These are phyloP conservation scores for Phaseolus coccineus DNA, from an alignment of 331 rosid species.

Conservation along the genomic window DNA sequence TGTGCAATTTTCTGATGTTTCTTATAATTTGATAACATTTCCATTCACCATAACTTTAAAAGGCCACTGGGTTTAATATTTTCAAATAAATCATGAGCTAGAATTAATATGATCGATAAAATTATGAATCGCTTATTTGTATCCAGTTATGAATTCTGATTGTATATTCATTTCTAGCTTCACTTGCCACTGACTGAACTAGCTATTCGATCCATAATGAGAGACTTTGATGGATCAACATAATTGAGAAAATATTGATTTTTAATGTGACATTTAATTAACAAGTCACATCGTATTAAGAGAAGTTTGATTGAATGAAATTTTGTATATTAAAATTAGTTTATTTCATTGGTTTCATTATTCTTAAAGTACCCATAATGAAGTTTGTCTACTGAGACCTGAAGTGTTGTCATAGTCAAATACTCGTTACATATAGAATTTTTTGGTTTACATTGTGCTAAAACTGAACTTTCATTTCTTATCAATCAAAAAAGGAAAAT, in stretches of 20 bases:
- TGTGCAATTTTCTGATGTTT: background rate
- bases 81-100: background rate
- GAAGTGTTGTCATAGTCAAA: background rate
- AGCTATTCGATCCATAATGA: background rate
- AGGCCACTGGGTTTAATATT: too few species aligned
- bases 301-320: too few species aligned
- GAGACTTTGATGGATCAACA: background rate
- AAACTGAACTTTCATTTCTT: background rate
- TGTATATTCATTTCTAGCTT: background rate
- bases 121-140: conserved; percentile 1
- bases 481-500: background rate
- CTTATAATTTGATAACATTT: background rate
- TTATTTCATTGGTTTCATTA: too few species aligned
- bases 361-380: too few species aligned
- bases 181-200: too few species aligned
- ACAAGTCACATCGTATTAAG: background rate
- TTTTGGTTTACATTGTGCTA: background rate
- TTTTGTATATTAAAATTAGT: too few species aligned
- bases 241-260: background rate
- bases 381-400: too few species aligned
- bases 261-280: background rate
- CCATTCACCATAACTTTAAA: background rate
- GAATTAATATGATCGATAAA: background rate
- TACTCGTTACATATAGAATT: background rate
- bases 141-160: background rate